phyloP scores from a whole-genome alignment of 2,329 filamentous ascomycete species.

The Sclerotinia glacialis region DNA sequence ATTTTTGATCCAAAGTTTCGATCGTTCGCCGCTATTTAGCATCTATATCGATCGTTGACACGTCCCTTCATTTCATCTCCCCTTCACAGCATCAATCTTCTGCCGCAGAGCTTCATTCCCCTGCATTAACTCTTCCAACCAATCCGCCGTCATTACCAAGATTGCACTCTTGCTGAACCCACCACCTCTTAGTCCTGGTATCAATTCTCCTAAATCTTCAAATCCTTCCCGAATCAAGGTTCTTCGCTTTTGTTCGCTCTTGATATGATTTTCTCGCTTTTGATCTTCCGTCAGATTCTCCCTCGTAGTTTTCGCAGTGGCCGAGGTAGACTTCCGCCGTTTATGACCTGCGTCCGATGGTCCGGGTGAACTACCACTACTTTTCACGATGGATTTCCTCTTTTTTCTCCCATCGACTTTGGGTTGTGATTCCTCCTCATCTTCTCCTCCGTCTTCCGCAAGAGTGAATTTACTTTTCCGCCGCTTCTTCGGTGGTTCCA shows the following conservation, averaged over 20 bases:
- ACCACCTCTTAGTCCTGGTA: slow-evolving; percentile 70
- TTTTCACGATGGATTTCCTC: slow-evolving; percentile 38
- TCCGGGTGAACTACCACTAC: slow-evolving; percentile 28
- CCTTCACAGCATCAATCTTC: slow-evolving; percentile 43
- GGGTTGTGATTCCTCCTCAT: slow-evolving; percentile 43
- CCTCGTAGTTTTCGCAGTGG: slow-evolving; percentile 48
- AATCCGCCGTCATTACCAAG: slow-evolving; percentile 71
- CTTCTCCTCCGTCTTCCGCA: slow-evolving; percentile 45
- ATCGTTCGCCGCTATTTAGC: not conserved
- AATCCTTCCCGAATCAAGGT: slow-evolving; percentile 79
- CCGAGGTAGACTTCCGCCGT: slow-evolving; percentile 50
- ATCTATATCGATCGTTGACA: not conserved
- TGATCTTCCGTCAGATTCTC: slow-evolving; percentile 72
- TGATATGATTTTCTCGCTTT: slow-evolving; percentile 82
- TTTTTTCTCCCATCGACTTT: slow-evolving; percentile 35
- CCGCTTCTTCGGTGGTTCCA: slow-evolving; percentile 50
- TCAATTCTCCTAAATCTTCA: slow-evolving; percentile 71
- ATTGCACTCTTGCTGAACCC: slow-evolving; percentile 82
- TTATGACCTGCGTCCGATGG: slow-evolving; percentile 39
- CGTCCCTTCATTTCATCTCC: not conserved
- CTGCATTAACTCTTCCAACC: slow-evolving; percentile 68
- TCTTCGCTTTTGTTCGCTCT: slow-evolving; percentile 81
- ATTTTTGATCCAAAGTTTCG: not conserved
- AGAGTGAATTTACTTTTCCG: slow-evolving; percentile 51
- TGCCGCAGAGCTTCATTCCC: slow-evolving; percentile 62